Base-by-base conservation (phyloP, 495 filamentous ascomycete species). In the Talaromyces adpressus region DNA sequence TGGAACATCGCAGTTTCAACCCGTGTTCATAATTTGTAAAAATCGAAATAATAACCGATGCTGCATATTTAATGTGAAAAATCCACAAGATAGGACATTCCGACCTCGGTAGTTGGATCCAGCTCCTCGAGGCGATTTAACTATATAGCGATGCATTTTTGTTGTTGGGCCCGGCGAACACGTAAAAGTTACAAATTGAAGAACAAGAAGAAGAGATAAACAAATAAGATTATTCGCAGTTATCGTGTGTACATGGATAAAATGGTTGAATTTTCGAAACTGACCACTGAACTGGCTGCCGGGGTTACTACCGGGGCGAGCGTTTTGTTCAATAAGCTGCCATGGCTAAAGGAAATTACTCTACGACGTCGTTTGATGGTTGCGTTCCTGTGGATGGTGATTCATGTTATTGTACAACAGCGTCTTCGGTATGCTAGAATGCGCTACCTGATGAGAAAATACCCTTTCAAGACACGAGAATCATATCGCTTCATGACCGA, bases 401-500 rank as follows among this genome's bases (percentile, higher is more conserved):
- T 34, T 30, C 80, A 82, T 59, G 57, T 70, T 16, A 64, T 65
- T 12, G 62, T 81, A 52, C 72, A 71, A 57, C 64, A 71, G 2
- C 57, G 71, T n/a, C 73, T 89, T 12, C 85, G 86, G 9, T 79
- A 79, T 63, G 79, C 73, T 5, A 73, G 79, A 9, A 67, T 82
- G 52, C 73, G 74, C 59, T 68, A 67, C 30, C 65, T 87, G 59
- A 72, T 80, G 6, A 69, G 69, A 59, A 76, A 77, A 59, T 81
- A 82, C 62, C 70, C 74, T n/a, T 89, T 81, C 60, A 70, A 77
- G 1, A 83, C 79, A n/a, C 81, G 85, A 2, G 73, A 80, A 27
- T 82, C 84, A 7, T 73, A 88, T 60, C 71, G 81, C 25, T 69
- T 68, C 18, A 90, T 89, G 87, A 89, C 86, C n/a, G 77, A 82